These are phyloP conservation scores for Phytophthora brassicae DNA, from an alignment of 352 stramenopile species.

Conservation along the genomic window DNA sequence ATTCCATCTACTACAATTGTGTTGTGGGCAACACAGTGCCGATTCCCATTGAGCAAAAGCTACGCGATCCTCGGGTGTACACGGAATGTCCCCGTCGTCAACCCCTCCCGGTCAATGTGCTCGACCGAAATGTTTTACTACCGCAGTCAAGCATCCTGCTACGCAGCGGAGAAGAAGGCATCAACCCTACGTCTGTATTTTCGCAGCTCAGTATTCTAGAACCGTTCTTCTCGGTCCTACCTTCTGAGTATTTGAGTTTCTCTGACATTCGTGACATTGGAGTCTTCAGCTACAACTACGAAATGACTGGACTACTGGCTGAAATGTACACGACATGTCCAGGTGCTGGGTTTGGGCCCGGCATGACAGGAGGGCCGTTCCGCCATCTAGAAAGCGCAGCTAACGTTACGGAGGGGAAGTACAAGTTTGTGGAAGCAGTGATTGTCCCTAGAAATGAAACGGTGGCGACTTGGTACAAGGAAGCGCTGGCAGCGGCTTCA, in stretches of 20 bases:
- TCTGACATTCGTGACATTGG: constrained; percentile 78
- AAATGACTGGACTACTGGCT: constrained; percentile 69
- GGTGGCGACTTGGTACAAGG: constrained; percentile 47
- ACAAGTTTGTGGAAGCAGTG: constrained; percentile 63
- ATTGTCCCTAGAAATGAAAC: constrained; percentile 51
- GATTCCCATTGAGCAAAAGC: constrained; percentile 54
- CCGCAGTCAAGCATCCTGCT: constrained; percentile 58
- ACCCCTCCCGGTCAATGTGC: constrained; percentile 28
- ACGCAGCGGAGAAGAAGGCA: constrained; percentile 49
- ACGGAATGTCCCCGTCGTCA: constrained; percentile 51
- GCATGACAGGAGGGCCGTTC: constrained; percentile 19
- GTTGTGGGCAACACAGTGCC: constrained; percentile 60
- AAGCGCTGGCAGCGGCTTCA: constrained; percentile 50
- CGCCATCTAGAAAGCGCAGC: constrained; percentile 25
- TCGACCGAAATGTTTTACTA: constrained; percentile 56
- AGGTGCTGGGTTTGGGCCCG: constrained; percentile 35
- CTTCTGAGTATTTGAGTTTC: constrained; percentile 64
- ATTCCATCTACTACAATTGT: constrained; percentile 87
- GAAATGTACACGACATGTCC: constrained; percentile 78
- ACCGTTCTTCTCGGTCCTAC: constrained; percentile 60
- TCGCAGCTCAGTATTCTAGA: constrained; percentile 47
- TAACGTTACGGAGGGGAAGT: constrained; percentile 13
- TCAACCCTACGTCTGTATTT: constrained; percentile 54
- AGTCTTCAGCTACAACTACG: constrained; percentile 84
- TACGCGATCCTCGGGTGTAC: constrained; percentile 65